phyloP scores from a whole-genome alignment of 306 rosid genomes.

The Morella rubra region DNA sequence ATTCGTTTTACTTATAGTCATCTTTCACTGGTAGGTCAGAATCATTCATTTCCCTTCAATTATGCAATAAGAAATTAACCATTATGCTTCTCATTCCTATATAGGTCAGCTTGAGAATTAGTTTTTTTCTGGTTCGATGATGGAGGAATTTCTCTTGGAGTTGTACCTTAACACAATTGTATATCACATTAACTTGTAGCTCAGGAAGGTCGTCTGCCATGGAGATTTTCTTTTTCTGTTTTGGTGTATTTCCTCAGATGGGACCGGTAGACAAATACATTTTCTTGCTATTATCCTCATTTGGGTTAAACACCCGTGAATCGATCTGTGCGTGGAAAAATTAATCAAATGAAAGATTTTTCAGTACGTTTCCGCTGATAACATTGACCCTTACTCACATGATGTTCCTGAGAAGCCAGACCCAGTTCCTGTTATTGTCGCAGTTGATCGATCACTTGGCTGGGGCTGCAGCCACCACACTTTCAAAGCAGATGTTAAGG shows the following conservation, averaged over 20 bases:
- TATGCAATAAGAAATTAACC: too few relatives aligned
- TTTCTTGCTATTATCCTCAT: not conserved
- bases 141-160: not conserved
- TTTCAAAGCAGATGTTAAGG: not conserved
- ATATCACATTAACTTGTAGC: not conserved
- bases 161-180: not conserved
- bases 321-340: not conserved
- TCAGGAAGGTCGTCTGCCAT: not conserved
- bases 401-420: not conserved
- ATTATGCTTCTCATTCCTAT: too few relatives aligned
- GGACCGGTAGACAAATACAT: not conserved
- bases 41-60: too few relatives aligned
- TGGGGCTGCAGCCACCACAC: not conserved
- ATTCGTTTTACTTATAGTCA: too few relatives aligned
- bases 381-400: not conserved
- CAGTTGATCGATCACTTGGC: not conserved
- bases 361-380: not conserved
- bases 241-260: not conserved
- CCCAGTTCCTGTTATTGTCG: not conserved
- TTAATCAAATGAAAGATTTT: not conserved
- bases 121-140: not conserved
- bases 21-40: too few relatives aligned
- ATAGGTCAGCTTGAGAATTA: too few relatives aligned
- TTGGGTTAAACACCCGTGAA: constrained; percentile 5
- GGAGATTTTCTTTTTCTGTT: not conserved